phyloP scores from a whole-genome alignment of 148 eudicot genomes.

The Euryodendron excelsum region DNA sequence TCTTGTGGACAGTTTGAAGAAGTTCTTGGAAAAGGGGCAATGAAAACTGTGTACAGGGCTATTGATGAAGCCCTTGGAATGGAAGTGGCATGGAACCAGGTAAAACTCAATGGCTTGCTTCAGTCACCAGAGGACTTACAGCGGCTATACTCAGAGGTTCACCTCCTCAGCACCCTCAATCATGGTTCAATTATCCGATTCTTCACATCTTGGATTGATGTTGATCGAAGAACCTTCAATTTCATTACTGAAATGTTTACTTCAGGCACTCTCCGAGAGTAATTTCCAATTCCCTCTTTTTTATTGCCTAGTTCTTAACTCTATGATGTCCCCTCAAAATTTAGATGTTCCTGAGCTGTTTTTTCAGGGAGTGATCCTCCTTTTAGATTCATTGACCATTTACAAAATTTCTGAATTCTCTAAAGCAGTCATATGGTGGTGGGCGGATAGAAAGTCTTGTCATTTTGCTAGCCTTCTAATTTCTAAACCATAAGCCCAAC shows the following conservation, averaged over 20 bases:
- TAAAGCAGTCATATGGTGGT: not conserved
- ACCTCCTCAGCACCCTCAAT: slow-evolving; percentile 45
- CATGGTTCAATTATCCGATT: slow-evolving; percentile 41
- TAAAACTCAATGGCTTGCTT: slow-evolving; percentile 41
- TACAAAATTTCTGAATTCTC: not conserved
- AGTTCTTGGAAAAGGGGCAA: slow-evolving; percentile 83
- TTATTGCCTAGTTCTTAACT: not conserved
- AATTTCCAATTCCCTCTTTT: slow-evolving; percentile 18
- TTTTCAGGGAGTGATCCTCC: not conserved
- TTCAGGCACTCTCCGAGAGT: slow-evolving; percentile 54
- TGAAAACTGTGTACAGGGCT: slow-evolving; percentile 79
- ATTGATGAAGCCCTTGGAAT: slow-evolving; percentile 46
- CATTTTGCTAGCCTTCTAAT: not conserved
- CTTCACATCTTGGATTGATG: slow-evolving; percentile 54
- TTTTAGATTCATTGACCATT: not conserved
- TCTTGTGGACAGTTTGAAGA: slow-evolving; percentile 48
- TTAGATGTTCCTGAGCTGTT: not conserved
- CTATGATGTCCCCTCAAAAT: not conserved
- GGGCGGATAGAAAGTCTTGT: not conserved
- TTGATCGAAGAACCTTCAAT: slow-evolving; percentile 43
- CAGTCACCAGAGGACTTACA: slow-evolving; percentile 39
- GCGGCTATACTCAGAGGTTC: slow-evolving; percentile 50
- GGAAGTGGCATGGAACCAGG: slow-evolving; percentile 56
- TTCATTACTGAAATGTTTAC: slow-evolving; percentile 53
- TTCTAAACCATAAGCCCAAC: not conserved